A percentile compares a stretch with the other conserved stretches of the same genome.
These are phyloP conservation scores for Phytophthora agathidicida DNA, from an alignment of 352 stramenopile species.

Conservation along the genomic window DNA sequence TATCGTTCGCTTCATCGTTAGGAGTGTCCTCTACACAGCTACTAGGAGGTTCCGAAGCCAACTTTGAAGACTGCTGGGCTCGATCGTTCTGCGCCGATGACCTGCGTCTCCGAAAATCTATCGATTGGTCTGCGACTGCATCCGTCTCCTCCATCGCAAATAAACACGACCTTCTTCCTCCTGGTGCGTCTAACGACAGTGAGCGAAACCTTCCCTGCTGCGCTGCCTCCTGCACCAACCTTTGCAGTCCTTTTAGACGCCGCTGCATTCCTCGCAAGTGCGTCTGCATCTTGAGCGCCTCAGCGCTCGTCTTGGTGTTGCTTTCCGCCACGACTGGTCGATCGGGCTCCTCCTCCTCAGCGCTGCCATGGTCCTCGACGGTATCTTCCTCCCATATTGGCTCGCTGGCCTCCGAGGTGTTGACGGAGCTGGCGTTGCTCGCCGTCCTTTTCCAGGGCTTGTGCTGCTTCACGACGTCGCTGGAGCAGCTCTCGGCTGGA, in stretches of 20 bases:
- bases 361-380: neutral
- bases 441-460: constrained; percentile 20
- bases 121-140: neutral
- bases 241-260: constrained; percentile 23
- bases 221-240: constrained; percentile 17
- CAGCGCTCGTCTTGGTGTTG: neutral
- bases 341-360: neutral
- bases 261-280: constrained; percentile 31
- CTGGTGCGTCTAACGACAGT: neutral
- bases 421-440: constrained; percentile 17
- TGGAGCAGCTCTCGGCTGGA: constrained; percentile 17
- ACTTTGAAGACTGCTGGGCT: neutral
- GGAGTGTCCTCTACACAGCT: neutral
- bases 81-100: neutral
- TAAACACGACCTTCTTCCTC: neutral
- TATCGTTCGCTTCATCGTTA: constrained; percentile 10
- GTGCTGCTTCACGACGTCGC: neutral
- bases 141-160: neutral
- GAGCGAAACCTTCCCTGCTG: neutral
- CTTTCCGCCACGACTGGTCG: neutral
- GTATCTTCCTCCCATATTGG: constrained; percentile 13
- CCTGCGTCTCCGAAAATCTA: constrained; percentile 3
- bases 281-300: constrained; percentile 15
- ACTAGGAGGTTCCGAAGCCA: neutral
- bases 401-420: constrained; percentile 23